Evolutionary conservation across 257 asterid genomes (phyloP).

Genomic region (Gynochthodes officinalis): DNA sequence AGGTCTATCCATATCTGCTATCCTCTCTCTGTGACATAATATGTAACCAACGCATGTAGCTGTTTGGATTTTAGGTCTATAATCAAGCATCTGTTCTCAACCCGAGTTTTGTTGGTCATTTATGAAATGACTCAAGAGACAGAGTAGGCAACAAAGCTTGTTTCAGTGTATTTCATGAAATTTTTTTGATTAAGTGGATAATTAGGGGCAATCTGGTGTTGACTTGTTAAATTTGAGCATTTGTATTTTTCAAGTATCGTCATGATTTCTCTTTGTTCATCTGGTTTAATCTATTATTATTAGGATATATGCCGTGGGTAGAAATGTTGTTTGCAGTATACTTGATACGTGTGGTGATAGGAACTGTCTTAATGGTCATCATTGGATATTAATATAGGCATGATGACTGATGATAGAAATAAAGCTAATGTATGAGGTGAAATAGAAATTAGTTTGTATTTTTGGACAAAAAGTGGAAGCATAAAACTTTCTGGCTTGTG

Average conservation of each 20-base stretch:
- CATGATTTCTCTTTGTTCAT: background rate
- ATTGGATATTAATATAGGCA: background rate
- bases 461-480: background rate
- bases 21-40: background rate
- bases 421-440: slow-evolving; percentile 2
- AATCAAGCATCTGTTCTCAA: background rate
- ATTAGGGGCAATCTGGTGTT: too few species aligned
- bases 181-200: background rate
- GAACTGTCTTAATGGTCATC: background rate
- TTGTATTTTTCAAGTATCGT: too few species aligned
- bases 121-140: background rate
- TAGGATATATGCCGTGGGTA: background rate
- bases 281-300: background rate
- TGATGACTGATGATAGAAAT: background rate
- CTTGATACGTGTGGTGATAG: background rate
- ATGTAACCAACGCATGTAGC: background rate
- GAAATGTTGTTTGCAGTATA: background rate
- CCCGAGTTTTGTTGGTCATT: background rate
- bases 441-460: background rate
- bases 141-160: background rate
- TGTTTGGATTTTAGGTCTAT: background rate
- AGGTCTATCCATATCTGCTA: background rate
- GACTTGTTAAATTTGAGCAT: background rate
- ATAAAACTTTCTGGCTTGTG: background rate
- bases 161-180: background rate